phyloP scores from a whole-genome alignment of 306 rosid species.

The Inga oerstediana region DNA sequence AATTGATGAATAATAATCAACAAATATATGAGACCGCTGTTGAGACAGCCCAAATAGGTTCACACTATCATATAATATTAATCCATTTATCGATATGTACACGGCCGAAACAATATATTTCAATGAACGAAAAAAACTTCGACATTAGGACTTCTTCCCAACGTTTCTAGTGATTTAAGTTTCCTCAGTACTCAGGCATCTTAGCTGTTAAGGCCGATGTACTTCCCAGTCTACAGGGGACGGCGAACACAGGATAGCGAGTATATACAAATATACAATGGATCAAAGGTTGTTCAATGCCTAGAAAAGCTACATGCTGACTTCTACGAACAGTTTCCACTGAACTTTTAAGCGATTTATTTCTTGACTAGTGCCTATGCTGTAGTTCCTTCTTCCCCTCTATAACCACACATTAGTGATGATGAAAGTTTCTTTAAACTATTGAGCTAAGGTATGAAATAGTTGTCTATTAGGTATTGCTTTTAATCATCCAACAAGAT shows the following conservation, averaged over 20 bases:
- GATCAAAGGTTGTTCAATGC: conserved; percentile 1
- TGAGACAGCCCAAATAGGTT: not conserved
- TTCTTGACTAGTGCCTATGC: not conserved
- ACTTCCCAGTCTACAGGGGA: not conserved
- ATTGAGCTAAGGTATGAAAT: conserved; percentile 31
- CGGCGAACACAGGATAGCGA: not conserved
- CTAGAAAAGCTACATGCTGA: not conserved
- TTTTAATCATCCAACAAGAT: conserved; percentile 55
- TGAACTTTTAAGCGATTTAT: not conserved
- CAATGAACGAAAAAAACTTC: not conserved
- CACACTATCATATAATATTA: not conserved
- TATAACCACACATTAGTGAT: not conserved
- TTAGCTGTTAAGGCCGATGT: not conserved
- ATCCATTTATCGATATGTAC: not conserved
- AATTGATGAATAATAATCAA: not conserved
- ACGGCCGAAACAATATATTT: not conserved
- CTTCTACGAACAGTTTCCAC: not conserved
- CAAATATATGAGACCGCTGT: not conserved
- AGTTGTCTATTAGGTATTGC: conserved; percentile 1
- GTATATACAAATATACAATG: not conserved
- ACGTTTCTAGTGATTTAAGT: not conserved
- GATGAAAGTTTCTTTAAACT: not conserved
- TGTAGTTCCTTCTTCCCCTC: not conserved
- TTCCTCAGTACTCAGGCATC: not conserved
- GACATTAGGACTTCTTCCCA: not conserved